phyloP scores from a whole-genome alignment of 1,284 basidiomycete genomes.

The Agroathelia rolfsii region DNA sequence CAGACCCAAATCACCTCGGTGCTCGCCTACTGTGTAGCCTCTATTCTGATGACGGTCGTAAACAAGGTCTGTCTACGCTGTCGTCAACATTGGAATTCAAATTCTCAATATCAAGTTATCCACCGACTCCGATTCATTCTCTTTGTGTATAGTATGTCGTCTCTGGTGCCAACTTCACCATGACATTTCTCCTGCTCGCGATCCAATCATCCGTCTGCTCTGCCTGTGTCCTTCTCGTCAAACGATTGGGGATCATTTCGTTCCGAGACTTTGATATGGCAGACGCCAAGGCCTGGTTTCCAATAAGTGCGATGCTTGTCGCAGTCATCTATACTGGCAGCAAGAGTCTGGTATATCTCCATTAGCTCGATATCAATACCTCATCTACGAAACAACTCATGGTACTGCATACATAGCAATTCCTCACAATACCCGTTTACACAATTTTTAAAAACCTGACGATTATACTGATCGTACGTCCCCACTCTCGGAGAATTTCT shows the following conservation, averaged over 20 bases:
- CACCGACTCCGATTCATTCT: conserved; percentile 4
- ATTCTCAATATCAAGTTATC: conserved; percentile 7
- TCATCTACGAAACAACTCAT: conserved; percentile 1
- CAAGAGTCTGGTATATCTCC: conserved; percentile 84
- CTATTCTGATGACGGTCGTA: conserved; percentile 95
- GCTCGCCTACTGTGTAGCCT: conserved; percentile 91
- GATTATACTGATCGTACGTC: conserved; percentile 88
- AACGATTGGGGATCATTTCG: conserved; percentile 76
- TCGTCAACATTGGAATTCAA: neutral
- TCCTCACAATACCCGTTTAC: conserved; percentile 85
- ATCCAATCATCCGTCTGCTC: conserved; percentile 90
- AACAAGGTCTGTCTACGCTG: conserved; percentile 68
- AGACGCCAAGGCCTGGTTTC: conserved; percentile 91
- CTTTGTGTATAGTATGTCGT: conserved; percentile 91
- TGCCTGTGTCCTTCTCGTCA: conserved; percentile 64
- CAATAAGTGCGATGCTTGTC: conserved; percentile 88
- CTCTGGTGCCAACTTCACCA: conserved; percentile 87
- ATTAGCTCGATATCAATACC: conserved; percentile 22
- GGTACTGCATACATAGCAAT: conserved; percentile 53
- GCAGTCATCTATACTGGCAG: conserved; percentile 97
- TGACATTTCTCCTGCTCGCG: conserved; percentile 92
- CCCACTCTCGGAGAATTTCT: conserved; percentile 1
- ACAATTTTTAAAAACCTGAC: conserved; percentile 99
- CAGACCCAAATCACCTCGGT: no score
- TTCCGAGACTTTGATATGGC: conserved; percentile 80